A percentile compares a stretch with the other conserved stretches of the same genome.
Conservation (phyloP, 768 basidiomycete genomes). For the Mycena alexandri region DNA sequence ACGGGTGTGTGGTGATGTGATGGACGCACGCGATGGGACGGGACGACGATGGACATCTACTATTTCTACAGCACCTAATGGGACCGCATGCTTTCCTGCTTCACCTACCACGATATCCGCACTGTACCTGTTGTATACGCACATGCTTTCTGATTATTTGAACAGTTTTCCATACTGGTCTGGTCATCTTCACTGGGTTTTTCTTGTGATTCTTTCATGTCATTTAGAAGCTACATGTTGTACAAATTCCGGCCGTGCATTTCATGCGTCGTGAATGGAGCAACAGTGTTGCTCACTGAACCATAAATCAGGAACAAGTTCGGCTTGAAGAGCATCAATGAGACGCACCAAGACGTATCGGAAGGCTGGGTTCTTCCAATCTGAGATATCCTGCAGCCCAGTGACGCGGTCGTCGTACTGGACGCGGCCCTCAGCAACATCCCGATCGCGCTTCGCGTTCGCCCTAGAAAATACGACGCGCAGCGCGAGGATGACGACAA, state of each 20-base stretch:
- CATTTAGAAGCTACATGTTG: background rate
- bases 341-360: slow-evolving; percentile 37
- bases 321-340: background rate
- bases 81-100: slow-evolving; percentile 31
- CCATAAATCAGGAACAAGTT: background rate
- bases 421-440: slow-evolving; percentile 39
- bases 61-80: slow-evolving; percentile 30
- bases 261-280: too few species aligned
- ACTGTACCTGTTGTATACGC: slow-evolving; percentile 32
- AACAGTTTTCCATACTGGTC: background rate
- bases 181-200: background rate
- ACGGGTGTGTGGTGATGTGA: slow-evolving; percentile 75
- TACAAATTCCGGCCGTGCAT: background rate
- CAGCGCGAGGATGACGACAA: slow-evolving; percentile 42
- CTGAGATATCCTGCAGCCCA: slow-evolving; percentile 39
- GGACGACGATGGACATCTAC: slow-evolving; percentile 7
- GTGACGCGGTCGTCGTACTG: slow-evolving; percentile 38
- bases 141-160: slow-evolving; percentile 16
- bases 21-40: background rate
- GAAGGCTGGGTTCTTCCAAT: slow-evolving; percentile 46
- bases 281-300: slow-evolving; percentile 4
- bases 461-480: slow-evolving; percentile 38
- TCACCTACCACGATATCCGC: slow-evolving; percentile 27
- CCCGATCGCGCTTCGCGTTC: slow-evolving; percentile 38
- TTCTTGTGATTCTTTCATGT: background rate